Percentiles rank a stretch among this genome's conserved stretches.
Evolutionary conservation across 2,329 filamentous ascomycete genomes (phyloP).

Genomic region (Microdochium bolleyi): DNA sequence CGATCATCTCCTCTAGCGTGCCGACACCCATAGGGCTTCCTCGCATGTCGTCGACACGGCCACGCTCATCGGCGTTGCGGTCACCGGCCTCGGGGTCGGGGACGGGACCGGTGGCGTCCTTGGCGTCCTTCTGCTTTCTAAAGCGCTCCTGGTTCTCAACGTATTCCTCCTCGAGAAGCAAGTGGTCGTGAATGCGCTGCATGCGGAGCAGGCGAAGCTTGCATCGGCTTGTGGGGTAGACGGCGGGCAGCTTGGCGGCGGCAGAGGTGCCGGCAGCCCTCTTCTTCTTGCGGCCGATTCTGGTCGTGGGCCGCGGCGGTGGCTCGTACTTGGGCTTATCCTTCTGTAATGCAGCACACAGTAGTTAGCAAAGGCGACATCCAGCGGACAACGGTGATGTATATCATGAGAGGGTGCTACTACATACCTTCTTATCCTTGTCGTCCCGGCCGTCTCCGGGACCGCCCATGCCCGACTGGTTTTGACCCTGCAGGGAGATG

Average conservation of each 20-base stretch:
- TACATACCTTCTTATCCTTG: slow-evolving; percentile 84
- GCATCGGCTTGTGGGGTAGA: slow-evolving; percentile 94
- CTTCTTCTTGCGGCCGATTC: slow-evolving; percentile 97
- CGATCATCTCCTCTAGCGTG: slow-evolving; percentile 96
- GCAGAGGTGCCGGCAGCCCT: slow-evolving; percentile 89
- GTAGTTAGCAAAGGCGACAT: slow-evolving; percentile 1
- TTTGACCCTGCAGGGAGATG: slow-evolving; percentile 55
- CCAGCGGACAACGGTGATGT: not conserved
- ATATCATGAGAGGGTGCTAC: not conserved
- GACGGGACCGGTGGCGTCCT: slow-evolving; percentile 57
- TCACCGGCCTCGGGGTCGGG: slow-evolving; percentile 71
- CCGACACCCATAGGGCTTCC: slow-evolving; percentile 98
- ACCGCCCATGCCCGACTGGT: slow-evolving; percentile 77
- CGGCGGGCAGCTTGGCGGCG: slow-evolving; percentile 85
- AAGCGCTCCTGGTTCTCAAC: slow-evolving; percentile 98
- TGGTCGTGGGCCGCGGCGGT: slow-evolving; percentile 90
- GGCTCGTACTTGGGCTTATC: slow-evolving; percentile 99
- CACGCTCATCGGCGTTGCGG: slow-evolving; percentile 87
- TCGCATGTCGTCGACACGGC: slow-evolving; percentile 95
- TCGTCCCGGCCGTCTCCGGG: slow-evolving; percentile 72
- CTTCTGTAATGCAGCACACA: slow-evolving; percentile 52
- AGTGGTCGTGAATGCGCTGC: slow-evolving; percentile 97
- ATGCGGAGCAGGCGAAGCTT: slow-evolving; percentile 95
- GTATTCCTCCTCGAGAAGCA: slow-evolving; percentile 95
- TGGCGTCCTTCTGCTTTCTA: slow-evolving; percentile 80